These are phyloP conservation scores for Pichia thaimueangensis DNA, from an alignment of 805 yeast species.

Conservation along the genomic window DNA sequence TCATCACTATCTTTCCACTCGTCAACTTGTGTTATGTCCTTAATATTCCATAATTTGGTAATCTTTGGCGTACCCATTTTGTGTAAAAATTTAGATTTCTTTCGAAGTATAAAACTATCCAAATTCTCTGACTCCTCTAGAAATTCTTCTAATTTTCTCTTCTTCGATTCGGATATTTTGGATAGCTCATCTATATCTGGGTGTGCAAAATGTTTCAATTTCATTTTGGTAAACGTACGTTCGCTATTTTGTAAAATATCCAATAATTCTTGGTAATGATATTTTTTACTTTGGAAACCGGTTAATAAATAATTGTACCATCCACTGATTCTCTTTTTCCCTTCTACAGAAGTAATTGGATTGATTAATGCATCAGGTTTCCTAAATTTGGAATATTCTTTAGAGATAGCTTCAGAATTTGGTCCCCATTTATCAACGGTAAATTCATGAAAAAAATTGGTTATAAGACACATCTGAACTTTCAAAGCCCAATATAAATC, in stretches of 20 bases:
- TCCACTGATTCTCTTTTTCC: slow-evolving; percentile 1
- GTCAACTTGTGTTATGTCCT: slow-evolving; percentile 18
- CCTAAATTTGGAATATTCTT: slow-evolving; percentile 20
- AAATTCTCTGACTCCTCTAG: slow-evolving; percentile 8
- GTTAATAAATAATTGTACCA: neutral
- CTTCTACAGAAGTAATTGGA: slow-evolving; percentile 3
- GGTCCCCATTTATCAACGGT: slow-evolving; percentile 18
- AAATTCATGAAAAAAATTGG: slow-evolving; percentile 18
- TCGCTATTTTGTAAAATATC: slow-evolving; percentile 21
- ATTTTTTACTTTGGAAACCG: slow-evolving; percentile 2
- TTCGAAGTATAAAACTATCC: slow-evolving; percentile 7
- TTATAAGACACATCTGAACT: slow-evolving; percentile 23
- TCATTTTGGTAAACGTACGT: slow-evolving; percentile 24
- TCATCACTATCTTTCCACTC: slow-evolving; percentile 9
- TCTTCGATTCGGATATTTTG: slow-evolving; percentile 15
- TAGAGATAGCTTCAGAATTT: slow-evolving; percentile 15
- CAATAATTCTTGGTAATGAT: slow-evolving; percentile 6
- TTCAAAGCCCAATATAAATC: slow-evolving; percentile 16
- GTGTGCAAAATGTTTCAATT: slow-evolving; percentile 26
- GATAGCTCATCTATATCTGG: slow-evolving; percentile 16
- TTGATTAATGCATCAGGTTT: slow-evolving; percentile 19
- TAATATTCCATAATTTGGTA: slow-evolving; percentile 24
- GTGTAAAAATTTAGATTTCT: slow-evolving; percentile 20
- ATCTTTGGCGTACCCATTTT: slow-evolving; percentile 26
- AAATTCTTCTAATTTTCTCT: slow-evolving; percentile 22